A percentile compares a stretch with the other conserved stretches of the same genome.
These are phyloP conservation scores for Rhododendron mucronatum DNA, from an alignment of 148 eudicot genomes.

Conservation along the genomic window DNA sequence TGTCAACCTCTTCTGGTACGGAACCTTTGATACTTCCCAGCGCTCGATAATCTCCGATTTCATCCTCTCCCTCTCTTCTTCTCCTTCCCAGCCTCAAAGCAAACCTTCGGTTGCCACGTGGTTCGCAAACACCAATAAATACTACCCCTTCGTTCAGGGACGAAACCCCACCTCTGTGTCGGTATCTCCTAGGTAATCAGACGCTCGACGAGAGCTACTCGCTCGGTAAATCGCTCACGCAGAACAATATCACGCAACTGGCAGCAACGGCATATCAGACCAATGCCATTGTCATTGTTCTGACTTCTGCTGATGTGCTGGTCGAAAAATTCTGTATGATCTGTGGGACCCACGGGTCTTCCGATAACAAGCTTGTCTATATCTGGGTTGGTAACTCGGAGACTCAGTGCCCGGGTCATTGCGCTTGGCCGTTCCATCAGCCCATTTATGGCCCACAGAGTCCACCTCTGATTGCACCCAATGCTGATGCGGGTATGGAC, in stretches of 20 bases:
- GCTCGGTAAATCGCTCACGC: constrained; percentile 31
- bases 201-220: constrained; percentile 25
- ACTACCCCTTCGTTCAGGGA: constrained; percentile 11
- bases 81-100: neutral
- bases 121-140: constrained; percentile 22
- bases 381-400: constrained; percentile 41
- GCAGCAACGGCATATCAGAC: constrained; percentile 15
- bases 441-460: constrained; percentile 39
- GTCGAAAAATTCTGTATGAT: constrained; percentile 29
- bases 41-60: constrained; percentile 36
- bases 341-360: constrained; percentile 37
- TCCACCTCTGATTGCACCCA: constrained; percentile 31
- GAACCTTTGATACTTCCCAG: constrained; percentile 36
- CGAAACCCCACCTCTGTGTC: constrained; percentile 15
- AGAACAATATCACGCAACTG: constrained; percentile 12
- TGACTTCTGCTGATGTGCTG: constrained; percentile 30
- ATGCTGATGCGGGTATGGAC: constrained; percentile 32
- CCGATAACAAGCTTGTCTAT: constrained; percentile 14
- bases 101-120: constrained; percentile 36
- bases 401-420: constrained; percentile 23
- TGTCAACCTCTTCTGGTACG: constrained; percentile 46
- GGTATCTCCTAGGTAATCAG: constrained; percentile 16
- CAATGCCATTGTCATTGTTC: constrained; percentile 29
- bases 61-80: constrained; percentile 24
- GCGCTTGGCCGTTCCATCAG: constrained; percentile 31